Percentiles rank a stretch among this genome's conserved stretches.
Conservation (phyloP, 2,329 filamentous ascomycete species). For the Cercospora sp. region DNA sequence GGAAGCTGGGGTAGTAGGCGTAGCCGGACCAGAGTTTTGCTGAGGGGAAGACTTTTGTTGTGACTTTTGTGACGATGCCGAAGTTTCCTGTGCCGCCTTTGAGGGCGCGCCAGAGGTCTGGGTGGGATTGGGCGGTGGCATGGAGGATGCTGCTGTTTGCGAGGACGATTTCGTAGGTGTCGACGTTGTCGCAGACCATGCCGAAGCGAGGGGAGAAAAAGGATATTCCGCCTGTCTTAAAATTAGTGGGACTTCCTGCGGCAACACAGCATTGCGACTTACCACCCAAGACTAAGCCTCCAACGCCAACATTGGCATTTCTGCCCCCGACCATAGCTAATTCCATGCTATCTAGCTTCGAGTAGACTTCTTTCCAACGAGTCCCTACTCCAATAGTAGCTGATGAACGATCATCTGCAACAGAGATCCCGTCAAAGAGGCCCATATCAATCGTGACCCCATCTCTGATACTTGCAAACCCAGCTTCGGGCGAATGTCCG, state of each 20-base stretch:
- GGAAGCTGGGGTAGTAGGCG: background rate
- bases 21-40: background rate
- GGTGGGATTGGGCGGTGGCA: constrained; percentile 21
- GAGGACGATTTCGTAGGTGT: constrained; percentile 31
- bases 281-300: constrained; percentile 12
- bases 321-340: constrained; percentile 47
- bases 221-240: background rate
- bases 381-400: constrained; percentile 50
- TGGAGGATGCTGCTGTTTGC: constrained; percentile 27
- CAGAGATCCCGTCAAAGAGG: constrained; percentile 41
- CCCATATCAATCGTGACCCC: constrained; percentile 49
- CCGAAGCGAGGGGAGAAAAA: constrained; percentile 24
- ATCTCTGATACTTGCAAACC: constrained; percentile 21
- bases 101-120: constrained; percentile 28
- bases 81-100: constrained; percentile 30
- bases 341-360: constrained; percentile 42
- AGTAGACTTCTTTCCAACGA: constrained; percentile 49
- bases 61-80: constrained; percentile 29
- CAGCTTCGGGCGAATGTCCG: constrained; percentile 13
- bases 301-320: constrained; percentile 19
- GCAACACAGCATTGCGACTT: too few relatives aligned
- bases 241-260: too few relatives aligned
- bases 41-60: background rate
- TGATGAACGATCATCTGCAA: constrained; percentile 39
- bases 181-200: constrained; percentile 32